phyloP scores from a whole-genome alignment of 208 protist genomes.

The Trypanosoma lewisi region DNA sequence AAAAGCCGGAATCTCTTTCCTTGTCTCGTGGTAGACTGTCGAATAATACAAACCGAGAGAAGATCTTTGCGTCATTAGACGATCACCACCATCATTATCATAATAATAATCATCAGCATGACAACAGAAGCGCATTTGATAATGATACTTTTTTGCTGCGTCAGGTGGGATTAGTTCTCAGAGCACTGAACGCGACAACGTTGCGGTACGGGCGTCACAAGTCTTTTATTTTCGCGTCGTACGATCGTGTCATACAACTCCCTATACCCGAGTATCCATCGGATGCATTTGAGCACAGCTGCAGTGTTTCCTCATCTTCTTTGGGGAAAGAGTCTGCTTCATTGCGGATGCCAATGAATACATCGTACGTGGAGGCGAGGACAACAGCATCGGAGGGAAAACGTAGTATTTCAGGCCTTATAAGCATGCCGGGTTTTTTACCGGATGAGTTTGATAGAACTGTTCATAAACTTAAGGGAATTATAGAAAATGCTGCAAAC shows the following conservation, averaged over 20 bases:
- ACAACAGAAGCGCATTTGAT: too few species aligned
- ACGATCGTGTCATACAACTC: constrained; percentile 32
- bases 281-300: constrained; percentile 14
- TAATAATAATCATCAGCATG: too few species aligned
- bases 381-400: background rate
- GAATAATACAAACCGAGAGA: constrained; percentile 6
- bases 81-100: too few species aligned
- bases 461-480: constrained; percentile 25
- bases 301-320: constrained; percentile 17
- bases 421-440: constrained; percentile 13
- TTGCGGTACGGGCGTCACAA: constrained; percentile 48
- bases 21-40: background rate
- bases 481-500: constrained; percentile 32
- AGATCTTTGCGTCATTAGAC: background rate
- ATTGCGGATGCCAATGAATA: background rate
- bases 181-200: constrained; percentile 53
- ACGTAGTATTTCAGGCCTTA: background rate
- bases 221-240: constrained; percentile 33
- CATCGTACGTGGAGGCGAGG: background rate
- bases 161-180: constrained; percentile 39
- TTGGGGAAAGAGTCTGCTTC: constrained; percentile 21
- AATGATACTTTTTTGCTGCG: constrained; percentile 23
- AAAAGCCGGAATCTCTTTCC: background rate
- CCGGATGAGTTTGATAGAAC: constrained; percentile 59
- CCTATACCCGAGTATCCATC: constrained; percentile 25